Percentiles rank a stretch among this genome's conserved stretches.
Conservation (phyloP, 2,329 filamentous ascomycete species). For the Cercospora sesami region DNA sequence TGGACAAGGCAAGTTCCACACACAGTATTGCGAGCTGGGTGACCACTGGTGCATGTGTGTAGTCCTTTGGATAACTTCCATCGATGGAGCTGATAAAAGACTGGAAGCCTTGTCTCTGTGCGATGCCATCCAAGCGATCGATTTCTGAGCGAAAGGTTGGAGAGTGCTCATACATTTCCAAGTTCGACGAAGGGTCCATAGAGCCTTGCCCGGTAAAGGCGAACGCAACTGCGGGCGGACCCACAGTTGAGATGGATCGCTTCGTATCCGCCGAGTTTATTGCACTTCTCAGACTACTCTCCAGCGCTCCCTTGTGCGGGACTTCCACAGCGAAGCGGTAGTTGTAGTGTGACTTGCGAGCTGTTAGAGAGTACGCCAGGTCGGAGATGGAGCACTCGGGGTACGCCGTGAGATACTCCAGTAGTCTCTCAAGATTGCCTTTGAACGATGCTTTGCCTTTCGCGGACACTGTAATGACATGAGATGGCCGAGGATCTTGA, state of each 20-base stretch:
- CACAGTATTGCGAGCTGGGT: slow-evolving; percentile 45
- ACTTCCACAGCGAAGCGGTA: slow-evolving; percentile 40
- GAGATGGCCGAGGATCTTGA: slow-evolving; percentile 56
- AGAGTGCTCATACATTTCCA: slow-evolving; percentile 37
- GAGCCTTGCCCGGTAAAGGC: slow-evolving; percentile 45
- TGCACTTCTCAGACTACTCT: slow-evolving; percentile 16
- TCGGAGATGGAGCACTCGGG: slow-evolving; percentile 52
- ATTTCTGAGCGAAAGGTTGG: slow-evolving; percentile 38
- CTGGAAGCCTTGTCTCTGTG: slow-evolving; percentile 37
- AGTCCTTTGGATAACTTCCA: slow-evolving; percentile 6
- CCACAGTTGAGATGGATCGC: slow-evolving; percentile 16
- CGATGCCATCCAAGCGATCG: slow-evolving; percentile 35
- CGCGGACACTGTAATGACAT: slow-evolving; percentile 61
- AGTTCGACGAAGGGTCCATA: slow-evolving; percentile 31
- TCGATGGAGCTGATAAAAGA: slow-evolving; percentile 34
- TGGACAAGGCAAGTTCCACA: slow-evolving; percentile 45
- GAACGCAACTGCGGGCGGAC: slow-evolving; percentile 39
- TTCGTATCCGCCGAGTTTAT: not conserved
- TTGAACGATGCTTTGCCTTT: slow-evolving; percentile 52
- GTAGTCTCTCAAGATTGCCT: slow-evolving; percentile 58
- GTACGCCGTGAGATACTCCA: slow-evolving; percentile 57
- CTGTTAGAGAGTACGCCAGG: slow-evolving; percentile 68
- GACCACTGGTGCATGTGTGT: slow-evolving; percentile 22
- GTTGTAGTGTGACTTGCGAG: slow-evolving; percentile 51
- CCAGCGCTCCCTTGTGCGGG: slow-evolving; percentile 36